Evolutionary conservation across 202 grass and related monocot species (phyloP), one percentile per base, ranked within the genome.

Genomic region (Miscanthus sacchariflorus): DNA sequence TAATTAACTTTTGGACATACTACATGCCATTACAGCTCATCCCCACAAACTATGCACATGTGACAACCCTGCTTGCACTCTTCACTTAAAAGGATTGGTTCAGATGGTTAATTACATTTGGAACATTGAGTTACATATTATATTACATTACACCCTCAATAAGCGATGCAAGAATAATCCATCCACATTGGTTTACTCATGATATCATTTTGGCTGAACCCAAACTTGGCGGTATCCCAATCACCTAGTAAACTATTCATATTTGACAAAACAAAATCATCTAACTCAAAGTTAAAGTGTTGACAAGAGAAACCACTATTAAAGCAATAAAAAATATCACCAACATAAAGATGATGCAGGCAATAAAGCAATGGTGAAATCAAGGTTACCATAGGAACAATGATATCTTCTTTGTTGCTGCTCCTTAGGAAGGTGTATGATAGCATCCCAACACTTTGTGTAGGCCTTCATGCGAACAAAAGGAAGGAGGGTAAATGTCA

Each of bases 371-470:
- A 63, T 80, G 39, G 77, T 81, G 27, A 81, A 80, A 58, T 9
- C 36, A 65, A 86, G 43, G 79, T 77, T 92, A 92, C 93, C 93
- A 95, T 95, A 48, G 93, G 93, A 90, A 95, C 90, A 76, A 91
- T 87, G 77, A 95, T 95, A 81, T 95, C 93, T 81, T 95, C 88
- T 87, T 90, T 95, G 18, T 71, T 84, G 4, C 88, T 92, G 76
- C 75, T 88, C 72, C 75, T 93, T n/a, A 96, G 50, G 76, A 96
- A 96, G 27, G 94, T 96, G 71, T 93, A 96, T 18, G 91, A 96
- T 83, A 96, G 67, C 91, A 96, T 96, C 38, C 91, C 93, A 88
- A 95, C 90, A 68, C 84, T 95, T 88, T 93, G 89, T 45, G 89
- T 93, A 74, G 78, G 36, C 69, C 93, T 95, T 78, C n/a, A 88